Evolutionary conservation across 768 basidiomycete species (phyloP), one percentile per base, ranked within the genome.

Genomic region (Suillus placidus): DNA sequence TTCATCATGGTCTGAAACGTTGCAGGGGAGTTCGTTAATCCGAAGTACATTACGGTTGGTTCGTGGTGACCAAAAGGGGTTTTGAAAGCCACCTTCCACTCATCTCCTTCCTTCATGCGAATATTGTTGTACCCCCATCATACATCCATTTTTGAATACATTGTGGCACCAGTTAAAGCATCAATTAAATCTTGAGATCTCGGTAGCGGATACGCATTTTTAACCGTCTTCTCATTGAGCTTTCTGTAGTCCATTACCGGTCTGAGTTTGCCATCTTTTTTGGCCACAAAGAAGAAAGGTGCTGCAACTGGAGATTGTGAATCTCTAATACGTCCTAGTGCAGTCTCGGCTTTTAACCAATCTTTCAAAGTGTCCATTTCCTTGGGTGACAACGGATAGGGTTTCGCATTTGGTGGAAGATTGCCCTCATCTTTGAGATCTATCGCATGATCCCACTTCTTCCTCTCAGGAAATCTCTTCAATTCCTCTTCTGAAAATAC

Each of bases 41-140:
- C 78, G 73, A 82, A 63, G 60, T 74, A 81, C 80, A 80, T 83
- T 37, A 80, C 81, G 20, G 66, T 66, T 45, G 68, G 80, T 74
- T 85, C 77, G 60, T 77, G 83, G 1, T 76, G 67, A 1, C 83
- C 82, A 6, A 67, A 67, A 18, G 74, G 67, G 0, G 78, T 81
- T 3, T 69, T 56, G 67, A 87, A 80, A 18, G 75, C 79, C 2
- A 76, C 81, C 66, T 82, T 84, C 74, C 72, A 78, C 69, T 83
- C 72, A 64, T 84, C 76, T 4, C 81, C 82, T 51, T 79, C 72
- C 14, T 74, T 75, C 57, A 85, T 78, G 3, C 4, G 10, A n/a
- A 47, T 45, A 4, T n/a, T 45, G 1, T 45, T 45, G 4, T n/a
- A 45, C 1, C n/a, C n/a, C n/a, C 45, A 45, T 45, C n/a, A 0